phyloP scores from a whole-genome alignment of 306 rosid genomes.

The Quercus parvula region DNA sequence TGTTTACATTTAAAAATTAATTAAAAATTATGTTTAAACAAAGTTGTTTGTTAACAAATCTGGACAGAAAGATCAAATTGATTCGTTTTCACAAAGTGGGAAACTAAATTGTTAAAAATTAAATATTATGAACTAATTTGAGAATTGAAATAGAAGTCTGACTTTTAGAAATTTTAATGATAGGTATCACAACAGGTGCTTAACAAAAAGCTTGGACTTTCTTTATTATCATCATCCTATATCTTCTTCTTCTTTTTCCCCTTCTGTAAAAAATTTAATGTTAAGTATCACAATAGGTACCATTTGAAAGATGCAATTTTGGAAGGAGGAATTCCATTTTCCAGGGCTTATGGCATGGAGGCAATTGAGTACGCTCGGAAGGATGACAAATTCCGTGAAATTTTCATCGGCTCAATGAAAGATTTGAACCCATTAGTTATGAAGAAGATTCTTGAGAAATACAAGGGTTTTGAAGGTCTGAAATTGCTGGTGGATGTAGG shows the following conservation, averaged over 20 bases:
- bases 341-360: slow-evolving; percentile 13
- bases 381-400: slow-evolving; percentile 12
- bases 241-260: not conserved
- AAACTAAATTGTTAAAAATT: no score
- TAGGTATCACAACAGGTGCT: no score
- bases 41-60: no score
- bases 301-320: slow-evolving; percentile 26
- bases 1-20: no score
- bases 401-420: slow-evolving; percentile 9
- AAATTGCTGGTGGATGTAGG: slow-evolving; percentile 23
- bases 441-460: slow-evolving; percentile 6
- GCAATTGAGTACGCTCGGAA: not conserved
- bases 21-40: no score
- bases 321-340: slow-evolving; percentile 25
- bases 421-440: slow-evolving; percentile 5
- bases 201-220: not conserved
- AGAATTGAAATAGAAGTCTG: no score
- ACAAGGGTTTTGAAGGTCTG: slow-evolving; percentile 24
- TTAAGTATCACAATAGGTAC: slow-evolving; percentile 1
- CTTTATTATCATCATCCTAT: not conserved
- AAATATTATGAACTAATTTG: no score
- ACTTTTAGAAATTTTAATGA: no score
- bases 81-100: no score
- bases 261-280: not conserved
- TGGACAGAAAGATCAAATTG: no score